Evolutionary conservation across 176 grass and related monocot species (phyloP).

Genomic region (Oryza coarctata): DNA sequence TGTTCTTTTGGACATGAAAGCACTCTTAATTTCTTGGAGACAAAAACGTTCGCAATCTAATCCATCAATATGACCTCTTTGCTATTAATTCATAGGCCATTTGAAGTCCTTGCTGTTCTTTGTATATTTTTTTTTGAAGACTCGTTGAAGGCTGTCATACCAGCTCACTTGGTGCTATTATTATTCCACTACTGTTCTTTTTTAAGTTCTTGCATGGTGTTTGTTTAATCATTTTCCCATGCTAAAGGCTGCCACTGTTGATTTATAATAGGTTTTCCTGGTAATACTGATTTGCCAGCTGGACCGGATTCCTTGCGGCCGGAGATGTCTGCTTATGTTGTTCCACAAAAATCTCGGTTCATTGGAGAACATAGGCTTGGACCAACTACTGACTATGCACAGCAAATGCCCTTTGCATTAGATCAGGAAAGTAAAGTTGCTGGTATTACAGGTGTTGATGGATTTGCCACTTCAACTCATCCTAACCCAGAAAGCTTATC

Average conservation of each 20-base stretch:
- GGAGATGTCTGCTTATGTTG: constrained; percentile 58
- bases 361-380: constrained; percentile 54
- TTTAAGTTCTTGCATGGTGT: constrained; percentile 1
- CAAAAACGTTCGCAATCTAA: neutral
- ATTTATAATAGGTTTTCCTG: constrained; percentile 47
- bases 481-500: constrained; percentile 85
- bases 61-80: neutral
- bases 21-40: neutral
- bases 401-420: constrained; percentile 44
- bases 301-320: constrained; percentile 41
- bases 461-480: constrained; percentile 42
- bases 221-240: neutral
- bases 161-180: neutral
- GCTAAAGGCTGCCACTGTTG: constrained; percentile 3
- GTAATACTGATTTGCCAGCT: constrained; percentile 44
- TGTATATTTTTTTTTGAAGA: neutral
- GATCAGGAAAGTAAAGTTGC: constrained; percentile 46
- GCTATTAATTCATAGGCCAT: constrained; percentile 13
- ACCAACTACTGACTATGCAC: constrained; percentile 33
- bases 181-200: constrained; percentile 3
- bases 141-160: neutral
- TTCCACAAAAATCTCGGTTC: constrained; percentile 63
- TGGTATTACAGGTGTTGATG: constrained; percentile 36
- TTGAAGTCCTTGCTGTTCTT: constrained; percentile 8
- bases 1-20: neutral